These are phyloP conservation scores for Lycium barbarum DNA, from an alignment of 257 asterid species.

Conservation along the genomic window DNA sequence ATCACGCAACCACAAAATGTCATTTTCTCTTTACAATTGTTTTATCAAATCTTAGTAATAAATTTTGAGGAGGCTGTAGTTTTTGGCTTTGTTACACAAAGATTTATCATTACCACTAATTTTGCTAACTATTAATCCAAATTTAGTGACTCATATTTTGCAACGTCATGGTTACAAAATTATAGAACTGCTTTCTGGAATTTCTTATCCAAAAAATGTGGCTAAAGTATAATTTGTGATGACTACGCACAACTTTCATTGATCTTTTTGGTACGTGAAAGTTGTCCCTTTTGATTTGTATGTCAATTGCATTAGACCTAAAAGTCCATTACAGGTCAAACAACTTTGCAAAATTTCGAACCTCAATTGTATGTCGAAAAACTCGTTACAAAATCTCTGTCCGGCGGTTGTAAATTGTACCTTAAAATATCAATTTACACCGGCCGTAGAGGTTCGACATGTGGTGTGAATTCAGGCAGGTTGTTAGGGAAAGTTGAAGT, in stretches of 20 bases:
- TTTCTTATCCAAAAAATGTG: constrained; percentile 21
- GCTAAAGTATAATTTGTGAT: background rate
- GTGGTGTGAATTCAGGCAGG: too few species aligned
- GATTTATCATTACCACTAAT: background rate
- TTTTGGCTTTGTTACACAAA: background rate
- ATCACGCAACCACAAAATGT: background rate
- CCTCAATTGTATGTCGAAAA: too few species aligned
- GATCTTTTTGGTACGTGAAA: background rate
- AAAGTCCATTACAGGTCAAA: too few species aligned
- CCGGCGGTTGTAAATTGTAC: too few species aligned
- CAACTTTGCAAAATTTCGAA: too few species aligned
- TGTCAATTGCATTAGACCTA: too few species aligned
- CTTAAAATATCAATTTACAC: too few species aligned
- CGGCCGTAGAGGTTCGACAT: too few species aligned
- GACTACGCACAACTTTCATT: background rate
- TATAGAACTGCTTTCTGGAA: background rate
- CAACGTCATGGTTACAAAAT: background rate
- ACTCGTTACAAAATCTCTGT: too few species aligned
- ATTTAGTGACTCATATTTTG: background rate
- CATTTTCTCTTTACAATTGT: background rate
- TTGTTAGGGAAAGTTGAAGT: too few species aligned
- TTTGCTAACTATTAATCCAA: background rate
- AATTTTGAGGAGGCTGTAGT: background rate
- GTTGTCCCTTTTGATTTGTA: too few species aligned
- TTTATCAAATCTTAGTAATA: background rate